Evolutionary conservation across 768 basidiomycete genomes (phyloP).

Genomic region (Hortiboletus campestris): DNA sequence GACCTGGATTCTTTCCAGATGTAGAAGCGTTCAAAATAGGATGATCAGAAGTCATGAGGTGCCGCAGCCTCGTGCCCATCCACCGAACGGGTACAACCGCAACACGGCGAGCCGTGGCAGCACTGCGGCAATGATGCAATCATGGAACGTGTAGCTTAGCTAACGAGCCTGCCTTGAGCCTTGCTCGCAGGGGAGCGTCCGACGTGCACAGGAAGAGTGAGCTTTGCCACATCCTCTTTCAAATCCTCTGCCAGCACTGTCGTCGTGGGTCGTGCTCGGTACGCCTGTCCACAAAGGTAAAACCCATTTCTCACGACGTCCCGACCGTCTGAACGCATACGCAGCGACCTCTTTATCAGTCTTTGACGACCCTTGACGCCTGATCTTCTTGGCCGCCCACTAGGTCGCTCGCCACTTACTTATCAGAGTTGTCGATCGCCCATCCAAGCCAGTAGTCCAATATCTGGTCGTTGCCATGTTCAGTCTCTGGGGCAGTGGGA

Average conservation of each 20-base stretch:
- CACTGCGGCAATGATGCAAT: constrained; percentile 1
- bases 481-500: constrained; percentile 5
- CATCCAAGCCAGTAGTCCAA: not conserved
- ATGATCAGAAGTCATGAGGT: not conserved
- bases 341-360: not conserved
- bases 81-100: not conserved
- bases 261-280: not conserved
- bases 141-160: constrained; percentile 17
- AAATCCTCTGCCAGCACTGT: not conserved
- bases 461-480: not conserved
- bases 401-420: not conserved
- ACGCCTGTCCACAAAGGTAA: not conserved
- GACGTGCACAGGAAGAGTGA: not conserved
- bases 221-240: no score
- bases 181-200: not conserved
- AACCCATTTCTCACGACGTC: not conserved
- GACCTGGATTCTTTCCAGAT: not conserved
- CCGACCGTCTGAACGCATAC: not conserved
- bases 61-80: constrained; percentile 9
- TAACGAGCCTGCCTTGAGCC: constrained; percentile 13
- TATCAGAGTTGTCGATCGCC: not conserved
- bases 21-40: not conserved
- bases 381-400: not conserved
- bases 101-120: not conserved
- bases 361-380: not conserved